A percentile compares a stretch with the other conserved stretches of the same genome.
Conservation (phyloP, 2,329 filamentous ascomycete genomes). For the Diaporthe sp. region DNA sequence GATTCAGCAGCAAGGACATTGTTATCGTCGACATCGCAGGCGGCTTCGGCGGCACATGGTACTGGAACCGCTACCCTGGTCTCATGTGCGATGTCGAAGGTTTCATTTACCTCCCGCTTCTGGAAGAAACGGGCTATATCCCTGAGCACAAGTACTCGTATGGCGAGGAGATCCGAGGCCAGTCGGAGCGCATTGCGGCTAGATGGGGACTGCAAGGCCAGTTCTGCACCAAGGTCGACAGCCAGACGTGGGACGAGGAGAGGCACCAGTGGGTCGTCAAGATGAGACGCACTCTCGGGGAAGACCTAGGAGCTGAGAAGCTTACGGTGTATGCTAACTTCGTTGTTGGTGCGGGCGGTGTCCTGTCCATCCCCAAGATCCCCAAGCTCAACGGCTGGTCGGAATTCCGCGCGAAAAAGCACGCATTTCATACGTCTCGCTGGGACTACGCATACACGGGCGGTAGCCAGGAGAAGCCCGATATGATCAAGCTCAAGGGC, state of each 20-base stretch:
- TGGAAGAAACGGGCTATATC: slow-evolving; percentile 64
- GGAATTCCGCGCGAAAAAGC: background rate
- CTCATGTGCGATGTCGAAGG: slow-evolving; percentile 62
- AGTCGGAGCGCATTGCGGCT: slow-evolving; percentile 55
- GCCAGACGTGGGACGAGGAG: background rate
- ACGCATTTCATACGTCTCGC: slow-evolving; percentile 12
- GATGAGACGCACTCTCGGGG: background rate
- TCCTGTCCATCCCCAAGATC: background rate
- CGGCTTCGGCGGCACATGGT: slow-evolving; percentile 64
- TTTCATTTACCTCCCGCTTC: slow-evolving; percentile 61
- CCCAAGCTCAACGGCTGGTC: background rate
- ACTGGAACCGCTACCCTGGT: slow-evolving; percentile 64
- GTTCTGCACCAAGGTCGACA: background rate
- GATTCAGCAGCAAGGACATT: slow-evolving; percentile 53
- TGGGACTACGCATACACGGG: slow-evolving; percentile 11
- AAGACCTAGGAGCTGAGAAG: background rate
- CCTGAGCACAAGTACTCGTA: slow-evolving; percentile 59
- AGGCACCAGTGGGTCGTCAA: slow-evolving; percentile 4
- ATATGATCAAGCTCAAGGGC: background rate
- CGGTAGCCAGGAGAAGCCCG: background rate
- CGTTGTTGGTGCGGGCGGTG: background rate
- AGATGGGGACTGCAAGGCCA: slow-evolving; percentile 56
- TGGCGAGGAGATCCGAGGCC: slow-evolving; percentile 56
- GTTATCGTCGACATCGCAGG: slow-evolving; percentile 60
- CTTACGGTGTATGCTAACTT: slow-evolving; percentile 1